These are phyloP conservation scores for Irpex sp. DNA, from an alignment of 1,284 basidiomycete species.

Conservation along the genomic window DNA sequence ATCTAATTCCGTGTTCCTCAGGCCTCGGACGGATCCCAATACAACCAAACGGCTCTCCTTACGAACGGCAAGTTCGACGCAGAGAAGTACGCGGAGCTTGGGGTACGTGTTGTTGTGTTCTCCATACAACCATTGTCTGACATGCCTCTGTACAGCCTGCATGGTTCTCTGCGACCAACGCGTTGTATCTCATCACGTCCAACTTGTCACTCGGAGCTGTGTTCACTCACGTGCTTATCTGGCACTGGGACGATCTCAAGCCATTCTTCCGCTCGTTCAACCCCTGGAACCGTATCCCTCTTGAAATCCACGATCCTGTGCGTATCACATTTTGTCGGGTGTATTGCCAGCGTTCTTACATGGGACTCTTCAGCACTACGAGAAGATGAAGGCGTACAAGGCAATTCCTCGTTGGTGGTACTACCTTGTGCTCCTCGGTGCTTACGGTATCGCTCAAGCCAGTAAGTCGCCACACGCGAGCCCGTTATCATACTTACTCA, in stretches of 20 bases:
- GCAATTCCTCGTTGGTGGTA: slow-evolving; percentile 67
- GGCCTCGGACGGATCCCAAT: slow-evolving; percentile 26
- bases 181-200: slow-evolving; percentile 27
- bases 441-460: slow-evolving; percentile 43
- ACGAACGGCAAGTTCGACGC: slow-evolving; percentile 28
- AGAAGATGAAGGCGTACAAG: slow-evolving; percentile 58
- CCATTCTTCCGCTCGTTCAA: slow-evolving; percentile 28
- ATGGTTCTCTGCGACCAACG: slow-evolving; percentile 29
- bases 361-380: slow-evolving; percentile 31
- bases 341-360: background rate
- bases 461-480: slow-evolving; percentile 12
- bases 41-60: slow-evolving; percentile 30
- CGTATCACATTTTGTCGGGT: background rate
- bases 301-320: slow-evolving; percentile 25
- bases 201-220: slow-evolving; percentile 29
- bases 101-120: slow-evolving; percentile 14
- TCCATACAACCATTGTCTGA: background rate
- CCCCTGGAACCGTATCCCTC: slow-evolving; percentile 25
- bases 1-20: slow-evolving; percentile 1
- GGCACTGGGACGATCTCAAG: slow-evolving; percentile 37
- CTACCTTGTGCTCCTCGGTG: slow-evolving; percentile 37
- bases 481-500: background rate
- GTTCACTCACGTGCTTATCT: slow-evolving; percentile 26
- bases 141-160: slow-evolving; percentile 19
- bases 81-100: slow-evolving; percentile 24